Evolutionary conservation across 176 grass and related monocot species (phyloP).

Genomic region (Paspalum notatum): DNA sequence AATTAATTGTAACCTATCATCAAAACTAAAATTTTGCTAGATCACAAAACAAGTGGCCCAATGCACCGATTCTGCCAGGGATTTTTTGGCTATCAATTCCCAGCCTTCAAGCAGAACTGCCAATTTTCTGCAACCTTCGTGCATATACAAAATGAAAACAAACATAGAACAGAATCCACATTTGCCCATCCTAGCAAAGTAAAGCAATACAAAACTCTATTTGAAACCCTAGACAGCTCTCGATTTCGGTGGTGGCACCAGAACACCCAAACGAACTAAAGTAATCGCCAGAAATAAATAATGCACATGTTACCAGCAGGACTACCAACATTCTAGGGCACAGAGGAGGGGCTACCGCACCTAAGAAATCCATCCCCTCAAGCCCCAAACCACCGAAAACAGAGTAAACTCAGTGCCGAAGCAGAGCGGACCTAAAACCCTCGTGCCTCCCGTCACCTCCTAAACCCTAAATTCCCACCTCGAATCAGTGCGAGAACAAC

Average conservation of each 20-base stretch:
- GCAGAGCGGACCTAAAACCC: not conserved
- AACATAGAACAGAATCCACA: not conserved
- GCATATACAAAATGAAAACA: not conserved
- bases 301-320: not conserved
- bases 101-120: not conserved
- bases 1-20: not conserved
- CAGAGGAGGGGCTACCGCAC: not conserved
- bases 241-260: slow-evolving; percentile 1
- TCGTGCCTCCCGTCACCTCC: not conserved
- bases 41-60: not conserved
- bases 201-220: slow-evolving; percentile 15
- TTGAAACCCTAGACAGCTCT: slow-evolving; percentile 17
- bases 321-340: slow-evolving; percentile 11
- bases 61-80: slow-evolving; percentile 12
- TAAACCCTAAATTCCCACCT: slow-evolving; percentile 19
- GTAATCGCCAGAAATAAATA: slow-evolving; percentile 17
- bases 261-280: slow-evolving; percentile 6
- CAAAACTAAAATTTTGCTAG: not conserved
- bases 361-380: not conserved
- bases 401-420: not conserved
- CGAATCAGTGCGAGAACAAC: not conserved
- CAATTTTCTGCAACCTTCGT: not conserved
- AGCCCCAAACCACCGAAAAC: not conserved
- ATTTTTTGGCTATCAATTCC: not conserved
- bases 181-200: not conserved